Percentiles rank a stretch among this genome's conserved stretches.
Evolutionary conservation across 2,329 filamentous ascomycete genomes (phyloP).

Genomic region (Ophiosphaerella herpotricha): DNA sequence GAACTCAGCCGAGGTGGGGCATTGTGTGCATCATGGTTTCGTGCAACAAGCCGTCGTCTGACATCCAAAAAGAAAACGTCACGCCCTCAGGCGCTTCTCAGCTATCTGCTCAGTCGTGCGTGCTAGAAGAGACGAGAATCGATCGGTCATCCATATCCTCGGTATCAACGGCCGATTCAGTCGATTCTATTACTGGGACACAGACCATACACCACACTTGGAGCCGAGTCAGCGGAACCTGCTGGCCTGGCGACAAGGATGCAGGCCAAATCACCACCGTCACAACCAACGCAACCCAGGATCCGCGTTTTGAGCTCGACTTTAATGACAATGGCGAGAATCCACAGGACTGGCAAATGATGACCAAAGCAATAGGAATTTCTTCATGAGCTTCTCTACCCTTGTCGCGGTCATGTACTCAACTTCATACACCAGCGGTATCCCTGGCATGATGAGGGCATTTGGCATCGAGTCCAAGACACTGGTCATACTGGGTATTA

Average conservation of each 20-base stretch:
- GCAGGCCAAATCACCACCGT: slow-evolving; percentile 32
- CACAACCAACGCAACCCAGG: slow-evolving; percentile 45
- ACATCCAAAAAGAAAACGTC: neutral
- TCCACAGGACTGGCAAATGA: slow-evolving; percentile 70
- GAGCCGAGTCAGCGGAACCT: slow-evolving; percentile 38
- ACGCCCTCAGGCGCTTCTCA: slow-evolving; percentile 2
- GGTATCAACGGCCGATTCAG: slow-evolving; percentile 25
- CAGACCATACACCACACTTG: slow-evolving; percentile 40
- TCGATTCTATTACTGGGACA: slow-evolving; percentile 25
- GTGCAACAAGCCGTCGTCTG: slow-evolving; percentile 8
- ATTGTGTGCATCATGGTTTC: slow-evolving; percentile 8
- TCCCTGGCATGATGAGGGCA: slow-evolving; percentile 69
- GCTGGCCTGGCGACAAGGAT: slow-evolving; percentile 20
- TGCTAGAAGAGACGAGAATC: slow-evolving; percentile 15
- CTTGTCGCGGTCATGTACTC: slow-evolving; percentile 63
- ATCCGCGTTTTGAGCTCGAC: slow-evolving; percentile 72
- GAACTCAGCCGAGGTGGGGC: neutral
- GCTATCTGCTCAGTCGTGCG: slow-evolving; percentile 5
- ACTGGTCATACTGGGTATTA: slow-evolving; percentile 74
- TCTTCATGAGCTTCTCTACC: slow-evolving; percentile 62
- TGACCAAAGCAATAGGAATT: slow-evolving; percentile 61
- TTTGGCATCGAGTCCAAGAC: slow-evolving; percentile 64
- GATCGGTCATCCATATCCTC: slow-evolving; percentile 31
- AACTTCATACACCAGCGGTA: slow-evolving; percentile 76
- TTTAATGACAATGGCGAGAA: slow-evolving; percentile 66